Evolutionary conservation across 495 filamentous ascomycete genomes (phyloP).

Genomic region (Platismatia glauca): DNA sequence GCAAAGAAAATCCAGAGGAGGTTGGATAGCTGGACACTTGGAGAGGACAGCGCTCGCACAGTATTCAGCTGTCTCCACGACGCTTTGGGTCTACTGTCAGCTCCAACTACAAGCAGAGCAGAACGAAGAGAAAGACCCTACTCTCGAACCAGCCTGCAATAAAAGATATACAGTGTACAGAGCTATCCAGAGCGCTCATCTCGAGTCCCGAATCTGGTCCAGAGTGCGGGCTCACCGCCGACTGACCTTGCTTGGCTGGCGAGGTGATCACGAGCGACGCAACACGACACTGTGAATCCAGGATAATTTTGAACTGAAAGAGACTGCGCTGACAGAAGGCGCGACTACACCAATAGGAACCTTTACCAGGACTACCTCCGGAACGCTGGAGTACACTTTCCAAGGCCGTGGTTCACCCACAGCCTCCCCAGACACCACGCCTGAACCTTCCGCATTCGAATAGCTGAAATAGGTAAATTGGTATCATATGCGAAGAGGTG

Average conservation of each 20-base stretch:
- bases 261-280: background rate
- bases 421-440: background rate
- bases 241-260: background rate
- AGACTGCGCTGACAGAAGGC: background rate
- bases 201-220: background rate
- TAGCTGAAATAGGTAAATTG: background rate
- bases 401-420: background rate
- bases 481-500: background rate
- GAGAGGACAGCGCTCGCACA: background rate
- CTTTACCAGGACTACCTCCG: background rate
- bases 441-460: background rate
- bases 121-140: background rate
- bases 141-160: background rate
- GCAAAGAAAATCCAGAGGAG: background rate
- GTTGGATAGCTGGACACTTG: background rate
- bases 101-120: background rate
- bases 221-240: background rate
- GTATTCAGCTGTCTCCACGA: background rate
- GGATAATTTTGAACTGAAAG: background rate
- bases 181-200: background rate
- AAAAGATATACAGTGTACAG: background rate
- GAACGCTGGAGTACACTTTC: background rate
- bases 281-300: background rate
- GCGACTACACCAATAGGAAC: background rate
- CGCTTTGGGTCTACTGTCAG: background rate